These are phyloP conservation scores for Miamiensis avidus DNA, from an alignment of 169 alveolate genomes.

Conservation along the genomic window DNA sequence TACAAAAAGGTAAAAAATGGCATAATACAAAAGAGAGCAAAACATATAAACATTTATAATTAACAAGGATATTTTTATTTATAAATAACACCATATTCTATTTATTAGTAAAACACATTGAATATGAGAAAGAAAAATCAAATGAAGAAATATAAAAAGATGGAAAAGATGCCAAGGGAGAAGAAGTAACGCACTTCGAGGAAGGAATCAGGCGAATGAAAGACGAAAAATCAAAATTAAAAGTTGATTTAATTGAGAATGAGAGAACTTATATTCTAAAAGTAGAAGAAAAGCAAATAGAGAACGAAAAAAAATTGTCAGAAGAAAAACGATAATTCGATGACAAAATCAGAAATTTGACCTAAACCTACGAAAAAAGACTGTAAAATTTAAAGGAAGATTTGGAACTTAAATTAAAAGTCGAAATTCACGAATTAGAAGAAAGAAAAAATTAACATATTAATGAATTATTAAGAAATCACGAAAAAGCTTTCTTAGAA, in stretches of 20 bases:
- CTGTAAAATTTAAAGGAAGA: constrained; percentile 70
- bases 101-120: constrained; percentile 67
- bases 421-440: constrained; percentile 91
- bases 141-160: constrained; percentile 62
- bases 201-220: constrained; percentile 58
- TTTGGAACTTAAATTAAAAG: constrained; percentile 79
- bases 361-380: constrained; percentile 65
- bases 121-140: constrained; percentile 66
- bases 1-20: constrained; percentile 55
- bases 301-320: constrained; percentile 31
- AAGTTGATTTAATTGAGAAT: constrained; percentile 43
- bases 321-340: constrained; percentile 54
- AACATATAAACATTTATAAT: background rate
- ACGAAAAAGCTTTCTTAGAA: constrained; percentile 85
- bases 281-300: constrained; percentile 49
- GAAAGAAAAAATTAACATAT: constrained; percentile 88
- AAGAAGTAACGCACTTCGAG: constrained; percentile 58
- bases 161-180: constrained; percentile 58
- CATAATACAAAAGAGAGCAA: no score
- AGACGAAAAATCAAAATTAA: constrained; percentile 48
- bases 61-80: no score
- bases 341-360: constrained; percentile 57
- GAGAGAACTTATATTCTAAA: constrained; percentile 51
- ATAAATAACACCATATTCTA: constrained; percentile 4
- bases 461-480: constrained; percentile 78